phyloP scores from a whole-genome alignment of 495 filamentous ascomycete genomes.

The Xylona heveae region DNA sequence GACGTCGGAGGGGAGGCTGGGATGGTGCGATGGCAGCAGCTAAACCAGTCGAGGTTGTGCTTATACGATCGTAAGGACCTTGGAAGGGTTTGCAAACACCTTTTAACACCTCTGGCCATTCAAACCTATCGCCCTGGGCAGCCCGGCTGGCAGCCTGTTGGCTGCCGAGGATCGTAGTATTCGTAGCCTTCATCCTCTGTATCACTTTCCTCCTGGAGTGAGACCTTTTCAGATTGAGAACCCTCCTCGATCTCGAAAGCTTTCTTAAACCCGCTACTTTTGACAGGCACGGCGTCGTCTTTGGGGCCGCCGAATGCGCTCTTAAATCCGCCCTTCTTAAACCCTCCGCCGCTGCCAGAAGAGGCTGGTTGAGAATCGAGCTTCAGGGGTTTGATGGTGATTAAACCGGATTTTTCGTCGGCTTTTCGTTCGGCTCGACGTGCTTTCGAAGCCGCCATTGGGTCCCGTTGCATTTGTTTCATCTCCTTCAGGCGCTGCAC shows the following conservation, averaged over 20 bases:
- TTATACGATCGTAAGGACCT: background rate
- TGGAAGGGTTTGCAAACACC: background rate
- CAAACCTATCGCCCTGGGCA: slow-evolving; percentile 14
- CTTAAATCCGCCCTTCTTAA: slow-evolving; percentile 43
- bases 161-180: slow-evolving; percentile 29
- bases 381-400: slow-evolving; percentile 14
- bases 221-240: slow-evolving; percentile 1
- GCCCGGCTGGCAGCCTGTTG: slow-evolving; percentile 25
- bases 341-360: slow-evolving; percentile 19
- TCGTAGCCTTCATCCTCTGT: slow-evolving; percentile 16
- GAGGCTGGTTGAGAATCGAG: slow-evolving; percentile 6
- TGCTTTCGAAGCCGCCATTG: slow-evolving; percentile 25
- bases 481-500: slow-evolving; percentile 33
- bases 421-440: slow-evolving; percentile 19
- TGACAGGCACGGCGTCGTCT: slow-evolving; percentile 10
- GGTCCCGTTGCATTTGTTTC: slow-evolving; percentile 36
- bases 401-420: slow-evolving; percentile 8
- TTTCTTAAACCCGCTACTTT: background rate
- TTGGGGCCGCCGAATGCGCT: slow-evolving; percentile 33
- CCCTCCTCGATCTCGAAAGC: too few species aligned
- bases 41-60: background rate
- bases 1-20: too few species aligned
- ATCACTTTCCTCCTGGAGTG: slow-evolving; percentile 19
- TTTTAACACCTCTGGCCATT: background rate
- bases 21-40: background rate